Base-by-base conservation (phyloP, 2,329 filamentous ascomycete species). In the Dothistroma pini region DNA sequence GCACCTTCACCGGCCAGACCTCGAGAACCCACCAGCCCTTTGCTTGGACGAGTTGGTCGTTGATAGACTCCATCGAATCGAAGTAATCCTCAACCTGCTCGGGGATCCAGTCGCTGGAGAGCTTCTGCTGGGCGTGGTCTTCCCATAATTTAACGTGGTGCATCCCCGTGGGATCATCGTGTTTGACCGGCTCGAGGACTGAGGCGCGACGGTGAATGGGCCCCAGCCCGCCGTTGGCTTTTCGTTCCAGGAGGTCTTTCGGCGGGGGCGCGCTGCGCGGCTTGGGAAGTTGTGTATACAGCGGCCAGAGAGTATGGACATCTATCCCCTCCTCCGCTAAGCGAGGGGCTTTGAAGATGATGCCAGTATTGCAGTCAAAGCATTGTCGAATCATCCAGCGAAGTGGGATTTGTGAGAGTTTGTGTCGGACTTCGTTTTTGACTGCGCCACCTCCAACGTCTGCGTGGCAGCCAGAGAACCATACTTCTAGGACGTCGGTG, bases 301-400 rank as follows among this genome's bases (percentile, higher is more conserved):
- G 58, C 0, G 78, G 78, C 69, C 72, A 80, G 0, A 80, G 67
- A 4, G 73, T 75, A 16, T 75, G 74, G 0, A 80, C 70, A 57
- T 80, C 78, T 2, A 80, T 64, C 0, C 78, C 78, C 21, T 72
- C 69, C 54, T 78, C 76, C 0, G 76, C 77, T 1, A 80, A 73
- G 2, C 66, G 63, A 6, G 72, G 70, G 0, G 75, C 73, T 44
- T 74, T 71, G 70, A 80, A 80, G 19, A 79, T 64, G 38, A 80
- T 79, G 1, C 77, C 78, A 0, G 78, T 79, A 54, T 80, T 68
- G 69, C 77, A 79, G 63, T 78, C 76, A 64, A 80, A 80, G 60
- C 75, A 77, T 64, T 80, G 78, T 21, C 78, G 72, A 11, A 81
- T 71, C 78, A 81, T 81, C 79, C 79, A 81, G 2, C 78, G 74